Conservation (phyloP, 371 early-diverging fungal genomes). For the Mucor irregularis region DNA sequence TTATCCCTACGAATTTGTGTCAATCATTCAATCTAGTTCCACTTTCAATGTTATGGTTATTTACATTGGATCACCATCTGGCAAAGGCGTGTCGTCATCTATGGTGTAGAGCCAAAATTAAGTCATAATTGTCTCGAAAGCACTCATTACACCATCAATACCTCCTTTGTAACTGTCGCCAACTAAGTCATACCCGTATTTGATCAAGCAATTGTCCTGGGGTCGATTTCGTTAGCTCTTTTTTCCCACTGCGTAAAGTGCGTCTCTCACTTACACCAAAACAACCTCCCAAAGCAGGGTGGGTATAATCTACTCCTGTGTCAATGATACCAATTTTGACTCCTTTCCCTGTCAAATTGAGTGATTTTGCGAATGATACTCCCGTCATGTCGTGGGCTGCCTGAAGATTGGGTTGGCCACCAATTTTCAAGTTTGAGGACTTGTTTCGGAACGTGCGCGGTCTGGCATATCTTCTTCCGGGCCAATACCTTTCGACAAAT, state of each 20-base stretch:
- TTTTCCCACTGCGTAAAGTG: too few species aligned
- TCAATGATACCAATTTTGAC: constrained; percentile 23
- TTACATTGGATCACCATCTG: constrained; percentile 33
- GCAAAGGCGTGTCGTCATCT: constrained; percentile 36
- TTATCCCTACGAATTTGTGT: constrained; percentile 21
- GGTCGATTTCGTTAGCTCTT: too few species aligned
- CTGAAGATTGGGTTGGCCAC: too few species aligned
- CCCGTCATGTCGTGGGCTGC: too few species aligned
- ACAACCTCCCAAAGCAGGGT: constrained; percentile 72
- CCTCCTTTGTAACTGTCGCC: constrained; percentile 35
- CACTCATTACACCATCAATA: constrained; percentile 47
- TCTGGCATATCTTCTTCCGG: too few species aligned
- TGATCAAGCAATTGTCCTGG: constrained; percentile 50
- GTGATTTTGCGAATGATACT: too few species aligned
- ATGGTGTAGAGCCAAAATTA: too few species aligned
- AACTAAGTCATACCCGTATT: constrained; percentile 64
- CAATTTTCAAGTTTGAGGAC: too few species aligned
- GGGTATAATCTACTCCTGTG: constrained; percentile 61
- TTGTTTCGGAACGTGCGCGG: too few species aligned
- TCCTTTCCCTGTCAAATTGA: constrained; percentile 20
- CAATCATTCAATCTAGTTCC: too few species aligned
- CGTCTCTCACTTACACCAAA: constrained; percentile 61
- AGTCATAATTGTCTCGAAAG: too few species aligned
- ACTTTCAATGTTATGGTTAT: not conserved
- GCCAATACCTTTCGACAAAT: too few species aligned